Conservation (phyloP, 805 yeast genomes). For the Grigorovia jiainica region DNA sequence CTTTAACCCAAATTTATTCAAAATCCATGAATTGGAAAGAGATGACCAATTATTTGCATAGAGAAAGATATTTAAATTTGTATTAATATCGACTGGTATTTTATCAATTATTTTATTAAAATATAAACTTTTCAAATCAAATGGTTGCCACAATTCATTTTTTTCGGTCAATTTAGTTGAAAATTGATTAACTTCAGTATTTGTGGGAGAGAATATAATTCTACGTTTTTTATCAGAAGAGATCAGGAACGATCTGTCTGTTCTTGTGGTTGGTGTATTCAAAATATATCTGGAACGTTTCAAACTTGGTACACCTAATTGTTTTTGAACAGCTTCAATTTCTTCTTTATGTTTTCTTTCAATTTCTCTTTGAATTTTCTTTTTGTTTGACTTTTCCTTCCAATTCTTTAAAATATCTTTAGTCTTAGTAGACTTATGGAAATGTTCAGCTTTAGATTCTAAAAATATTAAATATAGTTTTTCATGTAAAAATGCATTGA, state of each 20-base stretch:
- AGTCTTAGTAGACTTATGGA: constrained; percentile 20
- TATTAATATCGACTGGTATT: constrained; percentile 1
- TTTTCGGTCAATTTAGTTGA: constrained; percentile 29
- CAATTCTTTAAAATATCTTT: constrained; percentile 20
- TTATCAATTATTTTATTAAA: constrained; percentile 13
- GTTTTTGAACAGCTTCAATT: constrained; percentile 25
- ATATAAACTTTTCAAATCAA: constrained; percentile 32
- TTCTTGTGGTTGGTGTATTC: constrained; percentile 11
- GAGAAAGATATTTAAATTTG: constrained; percentile 13
- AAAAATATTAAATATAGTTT: constrained; percentile 35
- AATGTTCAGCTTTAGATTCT: constrained; percentile 38
- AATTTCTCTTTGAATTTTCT: constrained; percentile 29
- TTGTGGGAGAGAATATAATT: constrained; percentile 16
- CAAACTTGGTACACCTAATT: constrained; percentile 28
- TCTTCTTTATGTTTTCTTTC: constrained; percentile 32
- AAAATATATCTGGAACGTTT: constrained; percentile 19
- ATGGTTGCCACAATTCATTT: constrained; percentile 39
- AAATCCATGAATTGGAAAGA: constrained; percentile 26
- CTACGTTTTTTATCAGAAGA: constrained; percentile 17
- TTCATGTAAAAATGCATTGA: constrained; percentile 53
- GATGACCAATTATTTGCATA: constrained; percentile 22
- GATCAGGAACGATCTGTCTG: constrained; percentile 12
- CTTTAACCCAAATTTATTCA: constrained; percentile 25
- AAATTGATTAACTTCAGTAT: constrained; percentile 25
- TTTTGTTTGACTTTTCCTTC: constrained; percentile 30